Base-by-base conservation (phyloP, 106 monocot species). In the Vanilla planifolia region DNA sequence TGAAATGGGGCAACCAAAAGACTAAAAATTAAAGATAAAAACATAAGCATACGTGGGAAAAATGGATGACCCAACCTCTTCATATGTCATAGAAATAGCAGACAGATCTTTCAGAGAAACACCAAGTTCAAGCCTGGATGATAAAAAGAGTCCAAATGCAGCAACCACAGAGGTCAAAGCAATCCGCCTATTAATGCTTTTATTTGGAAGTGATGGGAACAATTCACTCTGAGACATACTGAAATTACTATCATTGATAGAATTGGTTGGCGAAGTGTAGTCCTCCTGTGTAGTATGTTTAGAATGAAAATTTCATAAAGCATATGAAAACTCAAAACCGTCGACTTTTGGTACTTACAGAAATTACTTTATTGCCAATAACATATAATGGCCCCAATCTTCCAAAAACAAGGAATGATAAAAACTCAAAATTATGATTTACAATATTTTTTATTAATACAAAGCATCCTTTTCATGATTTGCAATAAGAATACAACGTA, bases 91-190 rank as follows among this genome's bases (percentile, higher is more conserved):
- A 6, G 91, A 72, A 77, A 60, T 55, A 70, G 80, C 73, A 63
- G 82, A 28, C 44, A 98, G 67, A 73, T 91, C 87, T 70, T 98
- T 91, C 43, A 91, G 75, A 27, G 96, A 98, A 25, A 87, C 75
- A 40, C 96, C 91, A 69, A 98, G 79, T 13, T 98, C 85, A 47
- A 98, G 81, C 69, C 84, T 78, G 26, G 60, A 33, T n/a, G 81
- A 88, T 37, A 75, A 57, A 68, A 91, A 98, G 29, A 98, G 77
- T 17, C 84, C 81, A 9, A 98, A 76, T 2, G 88, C 81, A 62
- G 73, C 73, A 46, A 85, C 9, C 57, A 62, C 51, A 34, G 87
- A 81, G 37, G 65, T 72, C 21, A 79, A 33, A 52, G 87, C 91
- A 46, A 96, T 72, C 30, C 84, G 64, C 73, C 91, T 91, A 36